Conservation (phyloP, 2,329 filamentous ascomycete species). For the Neurospora sp. region DNA sequence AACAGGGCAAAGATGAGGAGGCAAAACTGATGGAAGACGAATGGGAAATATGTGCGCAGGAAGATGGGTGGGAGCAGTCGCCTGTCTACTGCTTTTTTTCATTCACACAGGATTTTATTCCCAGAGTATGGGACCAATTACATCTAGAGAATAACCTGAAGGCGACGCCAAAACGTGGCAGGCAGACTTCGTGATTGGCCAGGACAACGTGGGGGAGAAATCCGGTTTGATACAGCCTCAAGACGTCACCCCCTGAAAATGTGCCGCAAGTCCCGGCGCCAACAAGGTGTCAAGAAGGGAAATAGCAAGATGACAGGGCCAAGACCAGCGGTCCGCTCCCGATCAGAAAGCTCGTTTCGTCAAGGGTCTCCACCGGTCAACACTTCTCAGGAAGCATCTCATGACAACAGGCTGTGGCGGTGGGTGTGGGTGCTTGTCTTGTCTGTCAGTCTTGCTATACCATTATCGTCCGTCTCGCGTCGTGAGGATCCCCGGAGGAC, state of each 20-base stretch:
- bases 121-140: background rate
- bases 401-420: background rate
- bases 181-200: background rate
- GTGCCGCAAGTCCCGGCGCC: background rate
- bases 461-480: background rate
- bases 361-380: background rate
- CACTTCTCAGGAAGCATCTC: background rate
- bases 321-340: background rate
- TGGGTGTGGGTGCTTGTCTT: background rate
- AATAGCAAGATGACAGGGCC: too few species aligned
- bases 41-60: too few species aligned
- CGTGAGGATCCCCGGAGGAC: background rate
- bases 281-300: too few species aligned
- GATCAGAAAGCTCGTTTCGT: background rate
- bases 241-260: background rate
- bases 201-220: background rate
- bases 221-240: background rate
- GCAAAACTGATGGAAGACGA: too few species aligned
- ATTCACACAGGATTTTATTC: background rate
- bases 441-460: too few species aligned
- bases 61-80: too few species aligned
- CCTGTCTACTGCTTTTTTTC: background rate
- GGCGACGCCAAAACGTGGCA: background rate
- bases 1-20: too few species aligned
- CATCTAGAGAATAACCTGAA: background rate